Evolutionary conservation across 192 early-diverging fungal species (phyloP), one percentile per base, ranked within the genome.

Genomic region (Linnemannia zychae): DNA sequence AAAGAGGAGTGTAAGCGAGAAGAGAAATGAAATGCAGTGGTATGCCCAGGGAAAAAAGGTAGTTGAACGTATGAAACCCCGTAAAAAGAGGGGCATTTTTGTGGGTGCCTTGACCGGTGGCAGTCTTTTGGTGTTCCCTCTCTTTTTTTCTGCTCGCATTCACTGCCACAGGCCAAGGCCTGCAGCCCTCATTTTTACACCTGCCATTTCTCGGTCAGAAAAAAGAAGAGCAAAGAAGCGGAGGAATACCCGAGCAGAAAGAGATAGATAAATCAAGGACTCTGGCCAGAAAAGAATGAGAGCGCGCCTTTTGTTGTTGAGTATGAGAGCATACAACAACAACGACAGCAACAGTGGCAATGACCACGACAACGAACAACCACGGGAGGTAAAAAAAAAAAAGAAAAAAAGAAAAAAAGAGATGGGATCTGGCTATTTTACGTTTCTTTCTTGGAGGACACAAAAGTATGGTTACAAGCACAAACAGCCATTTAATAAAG

Each of bases 11-110:
- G n/a, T 7, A 40, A 13, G 65, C 48, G 22, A 48, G 57, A 36
- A 57, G 52, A 28, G 34, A 72, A 34, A 72, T 31, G 49, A 50
- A 72, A 72, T 34, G 34, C 13, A 49, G 33, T 50, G 71, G 16
- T 24, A 71, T 22, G 44, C 34, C 22, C n/a, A 71, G 69, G 44
- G 46, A 46, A 28, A 12, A 5, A n/a, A 11, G 40, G 44, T 28
- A 71, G 28, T 28, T 38, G 47, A 31, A 40, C 18, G 20, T 34
- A 38, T 36, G 7, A 40, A 68, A 68, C 28, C 57, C 57, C 57
- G 57, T 28, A 24, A 60, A 60, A 28, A 15, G 0, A 63, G 28
- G 57, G 7, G 24, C 11, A 24, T 63, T 63, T 15, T 28, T 12
- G 57, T 3, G 12, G 57, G 57, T 63, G 15, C n/a, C 24, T 2